Evolutionary conservation across 1,284 basidiomycete species (phyloP).

Genomic region (Ustilago xerochloae): DNA sequence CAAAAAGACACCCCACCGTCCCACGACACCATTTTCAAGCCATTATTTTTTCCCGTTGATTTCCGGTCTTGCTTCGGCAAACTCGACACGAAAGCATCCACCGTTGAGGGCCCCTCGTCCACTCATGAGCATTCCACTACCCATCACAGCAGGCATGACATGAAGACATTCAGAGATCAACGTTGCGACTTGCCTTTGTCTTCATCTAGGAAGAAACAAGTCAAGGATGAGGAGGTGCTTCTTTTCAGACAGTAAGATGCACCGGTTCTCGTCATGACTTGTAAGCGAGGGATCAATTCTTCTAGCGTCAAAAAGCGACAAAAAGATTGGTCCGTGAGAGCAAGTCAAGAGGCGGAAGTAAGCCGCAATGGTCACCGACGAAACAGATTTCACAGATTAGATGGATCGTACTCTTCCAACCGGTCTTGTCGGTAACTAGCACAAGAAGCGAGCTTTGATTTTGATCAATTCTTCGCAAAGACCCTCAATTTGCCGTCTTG

Average conservation of each 20-base stretch:
- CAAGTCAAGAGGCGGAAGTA: no score
- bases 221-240: not conserved
- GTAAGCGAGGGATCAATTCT: not conserved
- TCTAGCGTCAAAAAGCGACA: not conserved
- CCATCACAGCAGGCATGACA: no score
- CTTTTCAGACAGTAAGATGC: not conserved
- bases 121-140: no score
- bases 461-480: constrained; percentile 13
- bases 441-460: not conserved
- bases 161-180: no score
- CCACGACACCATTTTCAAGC: not conserved
- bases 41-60: not conserved
- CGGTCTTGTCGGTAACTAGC: no score
- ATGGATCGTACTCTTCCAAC: not conserved
- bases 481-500: constrained; percentile 12
- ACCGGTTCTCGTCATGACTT: not conserved
- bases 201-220: not conserved
- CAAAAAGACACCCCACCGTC: not conserved
- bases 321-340: no score
- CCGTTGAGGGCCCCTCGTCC: not conserved
- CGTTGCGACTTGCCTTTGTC: no score
- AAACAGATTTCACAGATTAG: not conserved
- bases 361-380: not conserved
- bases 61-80: constrained; percentile 7
- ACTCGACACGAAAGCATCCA: not conserved